These are phyloP conservation scores for Salix viminalis DNA, from an alignment of 345 rosid genomes.

Conservation along the genomic window DNA sequence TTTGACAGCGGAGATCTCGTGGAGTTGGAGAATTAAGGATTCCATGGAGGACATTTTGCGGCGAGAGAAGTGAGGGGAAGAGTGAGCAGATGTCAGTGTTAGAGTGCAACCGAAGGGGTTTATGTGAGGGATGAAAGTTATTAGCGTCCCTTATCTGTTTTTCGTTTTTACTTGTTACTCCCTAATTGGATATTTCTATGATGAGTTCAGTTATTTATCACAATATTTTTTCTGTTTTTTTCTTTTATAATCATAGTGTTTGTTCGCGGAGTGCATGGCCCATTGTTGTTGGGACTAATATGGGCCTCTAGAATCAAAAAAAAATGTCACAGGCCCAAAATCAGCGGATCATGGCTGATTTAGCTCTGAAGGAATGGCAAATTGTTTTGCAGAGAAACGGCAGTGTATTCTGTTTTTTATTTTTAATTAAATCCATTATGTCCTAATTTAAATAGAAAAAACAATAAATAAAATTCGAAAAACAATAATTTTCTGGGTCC, in stretches of 20 bases:
- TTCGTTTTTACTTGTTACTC: neutral
- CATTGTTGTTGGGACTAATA: too few relatives aligned
- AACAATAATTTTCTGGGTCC: too few relatives aligned
- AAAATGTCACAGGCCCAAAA: too few relatives aligned
- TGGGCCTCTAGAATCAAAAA: too few relatives aligned
- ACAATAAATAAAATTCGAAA: too few relatives aligned
- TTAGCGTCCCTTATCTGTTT: neutral
- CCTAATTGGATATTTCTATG: neutral
- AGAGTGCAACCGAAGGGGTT: neutral
- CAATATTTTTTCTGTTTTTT: neutral
- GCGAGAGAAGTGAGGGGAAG: neutral
- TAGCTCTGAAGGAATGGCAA: too few relatives aligned
- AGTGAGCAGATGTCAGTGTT: neutral
- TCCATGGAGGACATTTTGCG: slow-evolving; percentile 44
- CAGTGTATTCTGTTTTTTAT: too few relatives aligned
- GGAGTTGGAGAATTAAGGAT: slow-evolving; percentile 75
- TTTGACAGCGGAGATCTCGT: slow-evolving; percentile 86
- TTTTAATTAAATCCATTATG: too few relatives aligned
- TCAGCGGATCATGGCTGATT: too few relatives aligned
- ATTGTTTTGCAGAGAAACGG: too few relatives aligned
- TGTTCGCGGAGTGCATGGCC: too few relatives aligned
- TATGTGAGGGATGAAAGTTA: neutral
- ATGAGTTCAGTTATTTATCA: neutral
- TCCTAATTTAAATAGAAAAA: too few relatives aligned
- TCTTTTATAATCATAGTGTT: neutral